phyloP scores from a whole-genome alignment of 441 rosid genomes.

The Hura crepitans region DNA sequence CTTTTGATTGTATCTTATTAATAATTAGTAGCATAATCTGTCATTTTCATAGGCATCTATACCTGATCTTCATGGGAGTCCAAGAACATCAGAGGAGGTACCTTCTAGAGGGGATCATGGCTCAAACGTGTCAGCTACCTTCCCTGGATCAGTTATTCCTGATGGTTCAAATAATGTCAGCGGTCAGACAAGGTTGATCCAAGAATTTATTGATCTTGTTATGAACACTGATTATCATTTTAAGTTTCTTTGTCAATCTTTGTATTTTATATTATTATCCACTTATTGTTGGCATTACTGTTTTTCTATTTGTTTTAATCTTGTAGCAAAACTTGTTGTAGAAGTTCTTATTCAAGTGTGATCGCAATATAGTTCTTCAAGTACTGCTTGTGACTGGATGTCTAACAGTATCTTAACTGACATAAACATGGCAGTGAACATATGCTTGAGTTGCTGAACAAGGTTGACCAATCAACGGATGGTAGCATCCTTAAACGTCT shows the following conservation, averaged over 20 bases:
- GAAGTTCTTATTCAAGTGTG: not conserved
- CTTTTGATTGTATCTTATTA: not conserved
- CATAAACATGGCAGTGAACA: conserved; percentile 47
- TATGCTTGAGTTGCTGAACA: conserved; percentile 80
- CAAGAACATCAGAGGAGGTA: conserved; percentile 14
- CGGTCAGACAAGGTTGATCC: conserved; percentile 17
- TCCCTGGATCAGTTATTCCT: conserved; percentile 9
- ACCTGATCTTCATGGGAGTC: conserved; percentile 13
- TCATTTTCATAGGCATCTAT: conserved; percentile 10
- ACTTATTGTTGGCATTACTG: not conserved
- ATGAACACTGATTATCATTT: not conserved
- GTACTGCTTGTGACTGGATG: not conserved
- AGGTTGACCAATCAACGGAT: conserved; percentile 63
- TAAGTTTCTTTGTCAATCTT: not conserved
- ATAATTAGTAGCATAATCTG: not conserved
- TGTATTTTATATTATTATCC: not conserved
- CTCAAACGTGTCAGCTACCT: conserved; percentile 4
- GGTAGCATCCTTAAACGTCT: conserved; percentile 36
- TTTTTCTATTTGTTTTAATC: not conserved
- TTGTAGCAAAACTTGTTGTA: not conserved
- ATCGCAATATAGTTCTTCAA: not conserved
- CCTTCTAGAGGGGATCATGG: conserved; percentile 14
- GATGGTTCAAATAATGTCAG: conserved; percentile 16
- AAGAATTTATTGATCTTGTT: conserved; percentile 4
- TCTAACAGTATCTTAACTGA: conserved; percentile 10